phyloP scores from a whole-genome alignment of 1,284 basidiomycete species.

The Cutaneotrichosporon curvatum region DNA sequence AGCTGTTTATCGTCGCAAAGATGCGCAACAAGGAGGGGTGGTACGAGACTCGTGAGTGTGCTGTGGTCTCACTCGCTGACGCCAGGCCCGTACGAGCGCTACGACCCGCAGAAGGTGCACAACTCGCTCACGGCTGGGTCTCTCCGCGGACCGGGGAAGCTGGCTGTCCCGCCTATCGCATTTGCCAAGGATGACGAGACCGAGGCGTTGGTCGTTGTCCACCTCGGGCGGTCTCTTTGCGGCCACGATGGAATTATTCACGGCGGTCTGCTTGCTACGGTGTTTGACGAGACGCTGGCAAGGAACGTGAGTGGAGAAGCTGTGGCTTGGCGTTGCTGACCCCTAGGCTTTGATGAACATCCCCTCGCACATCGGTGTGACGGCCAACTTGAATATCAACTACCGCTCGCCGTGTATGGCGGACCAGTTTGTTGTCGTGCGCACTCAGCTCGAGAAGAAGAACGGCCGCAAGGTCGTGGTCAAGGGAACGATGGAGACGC shows the following conservation, averaged over 20 bases:
- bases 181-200: conserved; percentile 67
- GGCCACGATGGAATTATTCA: conserved; percentile 89
- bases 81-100: conserved; percentile 64
- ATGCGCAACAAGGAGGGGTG: conserved; percentile 45
- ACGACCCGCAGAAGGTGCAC: conserved; percentile 59
- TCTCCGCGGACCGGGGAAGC: conserved; percentile 72
- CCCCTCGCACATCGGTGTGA: conserved; percentile 86
- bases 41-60: conserved; percentile 47
- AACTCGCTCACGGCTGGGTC: conserved; percentile 77
- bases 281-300: conserved; percentile 80
- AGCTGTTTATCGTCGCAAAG: conserved; percentile 56
- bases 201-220: conserved; percentile 63
- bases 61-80: too few species aligned
- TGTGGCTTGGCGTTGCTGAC: too few species aligned
- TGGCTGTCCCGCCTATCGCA: conserved; percentile 69
- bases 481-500: conserved; percentile 63
- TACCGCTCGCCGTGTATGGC: conserved; percentile 76
- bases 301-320: conserved; percentile 56
- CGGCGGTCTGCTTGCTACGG: conserved; percentile 82
- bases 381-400: conserved; percentile 67
- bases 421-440: conserved; percentile 57
- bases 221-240: conserved; percentile 78
- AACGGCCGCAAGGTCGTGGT: conserved; percentile 73
- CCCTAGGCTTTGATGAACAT: conserved; percentile 63
- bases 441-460: conserved; percentile 55